These are phyloP conservation scores for Tulasnella sp. DNA, from an alignment of 768 basidiomycete species.

Conservation along the genomic window DNA sequence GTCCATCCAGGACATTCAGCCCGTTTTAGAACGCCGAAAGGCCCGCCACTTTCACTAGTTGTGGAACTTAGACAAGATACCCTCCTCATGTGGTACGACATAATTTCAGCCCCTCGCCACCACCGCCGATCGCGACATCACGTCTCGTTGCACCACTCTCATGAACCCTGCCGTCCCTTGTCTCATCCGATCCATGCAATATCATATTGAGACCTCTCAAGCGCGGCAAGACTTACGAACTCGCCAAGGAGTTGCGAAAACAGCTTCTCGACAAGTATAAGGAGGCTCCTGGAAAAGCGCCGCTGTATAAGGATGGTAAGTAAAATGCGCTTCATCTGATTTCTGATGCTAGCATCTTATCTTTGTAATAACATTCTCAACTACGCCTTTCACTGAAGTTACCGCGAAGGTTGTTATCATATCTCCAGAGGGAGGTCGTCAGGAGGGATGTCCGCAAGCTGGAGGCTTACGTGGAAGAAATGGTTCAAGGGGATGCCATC, in stretches of 20 bases:
- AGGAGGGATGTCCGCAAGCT: constrained; percentile 94
- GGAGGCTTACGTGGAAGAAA: constrained; percentile 95
- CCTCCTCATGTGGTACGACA: constrained; percentile 93
- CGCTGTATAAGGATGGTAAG: constrained; percentile 90
- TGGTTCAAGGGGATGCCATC: constrained; percentile 90
- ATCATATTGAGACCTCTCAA: constrained; percentile 75
- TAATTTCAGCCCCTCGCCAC: constrained; percentile 91
- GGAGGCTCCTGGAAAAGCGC: constrained; percentile 68
- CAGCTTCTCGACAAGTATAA: constrained; percentile 89
- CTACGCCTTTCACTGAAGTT: constrained; percentile 90
- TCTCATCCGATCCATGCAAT: constrained; percentile 90
- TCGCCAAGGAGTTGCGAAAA: constrained; percentile 97
- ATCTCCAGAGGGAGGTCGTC: constrained; percentile 72
- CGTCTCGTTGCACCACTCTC: constrained; percentile 91
- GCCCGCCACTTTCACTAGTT: constrained; percentile 97
- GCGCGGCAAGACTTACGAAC: constrained; percentile 80
- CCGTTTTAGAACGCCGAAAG: constrained; percentile 87
- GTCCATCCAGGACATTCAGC: constrained; percentile 92
- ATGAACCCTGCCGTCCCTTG: constrained; percentile 95
- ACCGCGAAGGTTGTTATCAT: constrained; percentile 89
- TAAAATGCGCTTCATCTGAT: constrained; percentile 13
- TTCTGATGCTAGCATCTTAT: not conserved
- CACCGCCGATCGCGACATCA: constrained; percentile 91
- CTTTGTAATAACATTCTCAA: constrained; percentile 86
- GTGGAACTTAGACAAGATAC: constrained; percentile 99